Evolutionary conservation across 768 basidiomycete genomes (phyloP).

Genomic region (Rhizopogon sp.): DNA sequence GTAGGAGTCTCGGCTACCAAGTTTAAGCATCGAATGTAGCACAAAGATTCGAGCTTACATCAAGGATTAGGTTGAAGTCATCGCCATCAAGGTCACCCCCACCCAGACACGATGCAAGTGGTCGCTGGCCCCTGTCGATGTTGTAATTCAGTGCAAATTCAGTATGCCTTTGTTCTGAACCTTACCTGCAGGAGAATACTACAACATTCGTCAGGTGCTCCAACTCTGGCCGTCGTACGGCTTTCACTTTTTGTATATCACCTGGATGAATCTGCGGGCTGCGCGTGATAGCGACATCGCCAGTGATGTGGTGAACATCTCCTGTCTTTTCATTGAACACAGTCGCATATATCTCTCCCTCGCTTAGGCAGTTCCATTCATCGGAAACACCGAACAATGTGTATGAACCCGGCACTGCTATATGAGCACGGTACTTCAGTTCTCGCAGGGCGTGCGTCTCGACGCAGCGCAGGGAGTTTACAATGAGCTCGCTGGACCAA

Average conservation of each 20-base stretch:
- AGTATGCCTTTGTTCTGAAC: neutral
- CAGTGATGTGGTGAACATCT: constrained; percentile 25
- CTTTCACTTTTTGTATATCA: constrained; percentile 36
- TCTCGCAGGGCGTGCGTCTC: constrained; percentile 43
- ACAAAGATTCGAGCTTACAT: constrained; percentile 11
- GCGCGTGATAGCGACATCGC: constrained; percentile 39
- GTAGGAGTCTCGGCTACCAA: constrained; percentile 27
- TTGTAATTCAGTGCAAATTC: too few relatives aligned
- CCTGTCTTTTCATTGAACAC: constrained; percentile 26
- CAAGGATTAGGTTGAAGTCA: constrained; percentile 46
- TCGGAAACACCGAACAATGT: constrained; percentile 53
- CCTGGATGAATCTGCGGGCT: constrained; percentile 53
- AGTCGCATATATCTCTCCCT: constrained; percentile 46
- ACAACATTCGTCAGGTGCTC: constrained; percentile 39
- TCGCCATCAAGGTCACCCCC: constrained; percentile 73
- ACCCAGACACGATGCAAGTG: constrained; percentile 57
- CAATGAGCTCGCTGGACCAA: constrained; percentile 32
- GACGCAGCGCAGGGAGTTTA: constrained; percentile 30
- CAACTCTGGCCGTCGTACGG: constrained; percentile 36
- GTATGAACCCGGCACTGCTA: constrained; percentile 41
- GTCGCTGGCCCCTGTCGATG: constrained; percentile 36
- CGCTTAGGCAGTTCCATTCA: constrained; percentile 39
- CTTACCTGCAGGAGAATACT: constrained; percentile 44
- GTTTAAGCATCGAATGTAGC: neutral
- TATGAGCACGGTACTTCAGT: constrained; percentile 47